A percentile compares a stretch with the other conserved stretches of the same genome.
Evolutionary conservation across 2,329 filamentous ascomycete genomes (phyloP).

Genomic region (Sporothrix brunneoviolacea): DNA sequence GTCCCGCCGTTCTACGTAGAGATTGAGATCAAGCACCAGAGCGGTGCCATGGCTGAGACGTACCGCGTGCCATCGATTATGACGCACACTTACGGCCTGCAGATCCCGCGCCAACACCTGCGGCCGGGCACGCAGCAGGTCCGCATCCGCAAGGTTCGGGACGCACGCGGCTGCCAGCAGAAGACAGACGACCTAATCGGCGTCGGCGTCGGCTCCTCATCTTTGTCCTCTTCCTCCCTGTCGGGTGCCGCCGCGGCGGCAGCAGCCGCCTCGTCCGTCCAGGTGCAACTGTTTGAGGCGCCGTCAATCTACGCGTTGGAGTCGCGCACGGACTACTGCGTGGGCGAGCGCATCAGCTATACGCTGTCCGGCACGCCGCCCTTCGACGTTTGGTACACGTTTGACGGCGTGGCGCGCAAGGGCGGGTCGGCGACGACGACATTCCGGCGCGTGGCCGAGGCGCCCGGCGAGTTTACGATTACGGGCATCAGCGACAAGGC

Average conservation of each 20-base stretch:
- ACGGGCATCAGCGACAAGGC: conserved; percentile 82
- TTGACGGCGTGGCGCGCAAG: conserved; percentile 70
- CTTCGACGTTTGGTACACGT: conserved; percentile 88
- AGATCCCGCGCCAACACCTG: conserved; percentile 76
- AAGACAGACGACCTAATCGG: conserved; percentile 32
- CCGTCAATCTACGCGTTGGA: conserved; percentile 87
- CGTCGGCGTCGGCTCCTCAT: conserved; percentile 50
- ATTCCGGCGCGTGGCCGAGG: conserved; percentile 90
- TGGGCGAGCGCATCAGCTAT: conserved; percentile 90
- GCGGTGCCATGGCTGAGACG: conserved; percentile 69
- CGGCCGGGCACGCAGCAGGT: conserved; percentile 86
- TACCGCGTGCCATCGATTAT: conserved; percentile 76
- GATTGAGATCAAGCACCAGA: conserved; percentile 87
- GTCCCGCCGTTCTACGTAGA: conserved; percentile 84
- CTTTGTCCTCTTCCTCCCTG: not conserved
- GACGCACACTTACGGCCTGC: conserved; percentile 66
- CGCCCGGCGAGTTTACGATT: conserved; percentile 81
- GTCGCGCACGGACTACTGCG: conserved; percentile 80
- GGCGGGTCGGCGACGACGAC: conserved; percentile 72
- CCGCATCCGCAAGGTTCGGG: conserved; percentile 81
- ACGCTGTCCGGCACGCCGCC: conserved; percentile 84
- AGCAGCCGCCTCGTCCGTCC: conserved; percentile 58
- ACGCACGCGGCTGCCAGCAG: conserved; percentile 78
- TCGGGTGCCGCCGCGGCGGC: too few relatives aligned
- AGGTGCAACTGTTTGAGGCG: conserved; percentile 88